Evolutionary conservation across 352 stramenopile species (phyloP), one percentile per base, ranked within the genome.

Genomic region (Phytophthora sansomeana): DNA sequence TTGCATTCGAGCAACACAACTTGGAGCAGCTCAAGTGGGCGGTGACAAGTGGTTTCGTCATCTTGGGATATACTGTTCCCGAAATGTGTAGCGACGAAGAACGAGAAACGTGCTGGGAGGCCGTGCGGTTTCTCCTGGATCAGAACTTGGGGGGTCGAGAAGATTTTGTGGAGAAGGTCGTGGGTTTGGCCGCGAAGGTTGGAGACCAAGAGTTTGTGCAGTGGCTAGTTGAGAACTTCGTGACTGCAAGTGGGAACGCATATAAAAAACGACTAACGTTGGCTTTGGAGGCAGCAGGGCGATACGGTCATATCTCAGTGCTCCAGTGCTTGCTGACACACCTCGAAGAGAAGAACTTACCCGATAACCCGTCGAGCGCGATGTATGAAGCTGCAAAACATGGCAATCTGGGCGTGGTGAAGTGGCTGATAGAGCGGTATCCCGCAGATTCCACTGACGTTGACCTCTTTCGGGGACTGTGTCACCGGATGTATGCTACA

Each of bases 11-110:
- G 19, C 51, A 58, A 14, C 21, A 39, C 36, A 43, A 49, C 14
- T 5, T 58, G 21, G 7, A 39, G 7, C n/a, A 47, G 9, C 17
- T 58, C 51, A 48, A 49, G 36, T 58, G 51, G 51, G 16, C 28
- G 13, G 7, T 48, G 8, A 16, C 51, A 10, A 29, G 28, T 9
- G 51, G 36, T 13, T 49, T 43, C 36, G 14, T 3, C 11, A 38
- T 58, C 14, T 41, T 14, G 10, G 35, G 14, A 1, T 41, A 36
- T 11, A 9, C 8, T 36, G 8, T 36, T 13, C 32, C 32, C 4
- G 17, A 49, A 29, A 21, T 3, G 13, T 14, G 19, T 16, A 26
- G 19, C 7, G 17, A 26, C 32, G 42, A 9, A 16, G 19, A 16
- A 49, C 42, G 17, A 32, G 42, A 32, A 30, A 16, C 17, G 13